Base-by-base conservation (phyloP, 2,329 filamentous ascomycete genomes). In the Neofusicoccum umdonicola region DNA sequence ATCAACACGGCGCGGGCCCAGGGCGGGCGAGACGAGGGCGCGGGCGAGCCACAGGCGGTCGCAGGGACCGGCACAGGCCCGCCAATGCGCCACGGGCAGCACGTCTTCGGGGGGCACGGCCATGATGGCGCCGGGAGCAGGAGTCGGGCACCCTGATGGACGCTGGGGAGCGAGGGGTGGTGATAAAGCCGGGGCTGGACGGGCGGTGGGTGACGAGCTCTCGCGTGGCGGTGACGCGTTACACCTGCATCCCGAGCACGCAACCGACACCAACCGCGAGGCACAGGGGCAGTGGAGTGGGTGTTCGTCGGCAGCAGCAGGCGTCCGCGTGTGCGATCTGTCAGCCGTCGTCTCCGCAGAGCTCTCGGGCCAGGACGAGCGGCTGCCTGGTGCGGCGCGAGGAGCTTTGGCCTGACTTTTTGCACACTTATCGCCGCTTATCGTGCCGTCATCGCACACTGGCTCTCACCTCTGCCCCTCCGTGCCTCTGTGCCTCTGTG, bases 221-320 rank as follows among this genome's bases (percentile, higher is more conserved):
- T 19, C 17, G 56, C 44, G 56, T 60, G 56, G 56, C 56, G 56
- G 56, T 60, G 56, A 60, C 56, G 56, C 56, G 56, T 60, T 47
- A 37, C 42, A 57, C 54, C 37, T 13, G 13, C 37, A 34, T 17
- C 11, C 56, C 56, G 56, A 60, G 56, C 56, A 60, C 56, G 56
- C 56, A 60, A 47, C 42, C 42, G 12, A 34, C 27, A 31, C 27
- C 6, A 7, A 31, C 27, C 4, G 4, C 6, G 27, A 31, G 27
- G 27, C 27, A 31, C 27, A 31, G 22, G 22, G 22, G 22, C 22
- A 22, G 22, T 3, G 22, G 22, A 22, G 27, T 31, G 27, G 5
- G 27, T 7, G 27, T 31, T 31, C 27, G 27, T 31, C 27, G 19
- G 13, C 17, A 27, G 8, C 45, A 17, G 9, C 11, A 3, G 8